A percentile compares a stretch with the other conserved stretches of the same genome.
Evolutionary conservation across 2,329 filamentous ascomycete genomes (phyloP).

Genomic region (Sporothrix dimorphospora): DNA sequence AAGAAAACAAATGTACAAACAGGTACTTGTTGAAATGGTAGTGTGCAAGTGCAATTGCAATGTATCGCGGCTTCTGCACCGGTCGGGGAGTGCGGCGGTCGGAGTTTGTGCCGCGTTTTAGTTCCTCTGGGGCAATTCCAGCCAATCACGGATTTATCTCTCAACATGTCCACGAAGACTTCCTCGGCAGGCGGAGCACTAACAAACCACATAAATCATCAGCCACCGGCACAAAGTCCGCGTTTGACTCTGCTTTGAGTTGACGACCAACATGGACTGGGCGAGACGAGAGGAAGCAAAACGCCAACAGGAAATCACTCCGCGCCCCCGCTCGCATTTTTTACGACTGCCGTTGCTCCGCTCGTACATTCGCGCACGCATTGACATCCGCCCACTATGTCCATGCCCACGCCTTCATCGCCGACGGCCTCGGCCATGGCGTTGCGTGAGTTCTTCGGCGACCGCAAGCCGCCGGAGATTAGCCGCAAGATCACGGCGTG

Average conservation of each 20-base stretch:
- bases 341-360: too few relatives aligned
- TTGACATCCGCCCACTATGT: neutral
- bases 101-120: constrained; percentile 6
- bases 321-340: neutral
- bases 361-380: too few relatives aligned
- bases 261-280: too few relatives aligned
- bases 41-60: too few relatives aligned
- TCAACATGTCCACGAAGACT: neutral
- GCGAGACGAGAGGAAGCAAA: too few relatives aligned
- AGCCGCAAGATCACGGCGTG: constrained; percentile 16
- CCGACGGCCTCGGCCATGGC: constrained; percentile 1
- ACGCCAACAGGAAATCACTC: neutral
- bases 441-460: constrained; percentile 7
- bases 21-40: too few relatives aligned
- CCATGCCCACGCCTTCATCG: constrained; percentile 10
- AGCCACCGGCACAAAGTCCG: constrained; percentile 3
- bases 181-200: neutral
- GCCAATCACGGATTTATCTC: neutral
- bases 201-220: neutral
- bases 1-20: too few relatives aligned
- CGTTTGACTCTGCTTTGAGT: neutral
- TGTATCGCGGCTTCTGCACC: too few relatives aligned
- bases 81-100: too few relatives aligned
- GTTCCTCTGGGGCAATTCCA: neutral
- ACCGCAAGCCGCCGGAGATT: constrained; percentile 14